Evolutionary conservation across 768 basidiomycete genomes (phyloP).

Genomic region (Suillus discolor): DNA sequence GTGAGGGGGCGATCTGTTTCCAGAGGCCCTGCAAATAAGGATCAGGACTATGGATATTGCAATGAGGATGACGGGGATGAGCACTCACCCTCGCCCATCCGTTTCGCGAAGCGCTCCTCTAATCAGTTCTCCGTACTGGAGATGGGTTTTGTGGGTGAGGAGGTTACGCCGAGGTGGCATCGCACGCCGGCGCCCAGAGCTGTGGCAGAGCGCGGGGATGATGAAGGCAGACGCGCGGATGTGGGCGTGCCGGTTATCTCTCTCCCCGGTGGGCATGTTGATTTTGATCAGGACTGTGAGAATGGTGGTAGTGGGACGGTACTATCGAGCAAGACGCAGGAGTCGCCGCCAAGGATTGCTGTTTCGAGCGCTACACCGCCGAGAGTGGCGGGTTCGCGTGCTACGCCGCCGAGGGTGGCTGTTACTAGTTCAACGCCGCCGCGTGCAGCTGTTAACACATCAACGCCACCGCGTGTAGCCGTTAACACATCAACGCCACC

Average conservation of each 20-base stretch:
- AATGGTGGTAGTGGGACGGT: not conserved
- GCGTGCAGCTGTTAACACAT: not conserved
- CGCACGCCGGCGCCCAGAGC: not conserved
- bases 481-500: not conserved
- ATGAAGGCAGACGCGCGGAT: slow-evolving; percentile 2
- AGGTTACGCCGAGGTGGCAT: slow-evolving; percentile 5
- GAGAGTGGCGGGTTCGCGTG: not conserved
- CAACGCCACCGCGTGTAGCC: not conserved
- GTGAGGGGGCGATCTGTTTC: not conserved
- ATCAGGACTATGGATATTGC: not conserved
- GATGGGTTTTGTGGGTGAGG: not conserved
- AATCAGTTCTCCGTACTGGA: slow-evolving; percentile 3
- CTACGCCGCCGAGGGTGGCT: not conserved
- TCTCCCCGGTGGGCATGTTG: not conserved
- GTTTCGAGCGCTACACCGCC: slow-evolving; percentile 3
- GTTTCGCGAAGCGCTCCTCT: slow-evolving; percentile 5
- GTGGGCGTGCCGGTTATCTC: not conserved
- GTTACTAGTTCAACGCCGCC: not conserved
- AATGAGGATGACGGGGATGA: slow-evolving; percentile 3
- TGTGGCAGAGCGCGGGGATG: not conserved
- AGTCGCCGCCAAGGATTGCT: slow-evolving; percentile 1
- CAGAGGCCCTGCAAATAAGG: not conserved
- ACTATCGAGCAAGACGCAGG: not conserved
- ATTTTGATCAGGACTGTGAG: slow-evolving; percentile 6
- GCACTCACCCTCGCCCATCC: slow-evolving; percentile 7